Conservation (phyloP, 257 asterid genomes). For the Forsythia viridissima region DNA sequence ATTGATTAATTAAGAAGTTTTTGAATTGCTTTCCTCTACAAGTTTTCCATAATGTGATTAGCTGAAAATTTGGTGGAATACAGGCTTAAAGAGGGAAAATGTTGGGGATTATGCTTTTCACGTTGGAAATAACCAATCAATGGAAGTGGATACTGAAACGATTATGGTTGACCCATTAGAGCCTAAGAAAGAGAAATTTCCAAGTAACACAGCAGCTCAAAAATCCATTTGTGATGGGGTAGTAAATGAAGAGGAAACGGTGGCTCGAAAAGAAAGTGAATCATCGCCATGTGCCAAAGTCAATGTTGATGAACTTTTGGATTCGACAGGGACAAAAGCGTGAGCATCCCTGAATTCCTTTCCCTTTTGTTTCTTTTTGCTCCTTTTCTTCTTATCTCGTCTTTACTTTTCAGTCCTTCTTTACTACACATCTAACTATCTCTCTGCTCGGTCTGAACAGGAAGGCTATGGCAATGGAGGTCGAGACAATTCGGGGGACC, state of each 20-base stretch:
- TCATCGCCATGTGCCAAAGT: constrained; percentile 51
- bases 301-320: constrained; percentile 50
- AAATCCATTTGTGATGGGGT: constrained; percentile 36
- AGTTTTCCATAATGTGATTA: constrained; percentile 11
- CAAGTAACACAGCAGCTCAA: constrained; percentile 35
- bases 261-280: constrained; percentile 48
- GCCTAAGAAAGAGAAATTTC: constrained; percentile 34
- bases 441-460: constrained; percentile 40
- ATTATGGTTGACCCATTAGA: constrained; percentile 35
- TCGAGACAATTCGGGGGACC: constrained; percentile 37
- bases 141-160: constrained; percentile 30
- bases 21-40: constrained; percentile 9
- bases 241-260: constrained; percentile 41
- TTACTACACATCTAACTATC: constrained; percentile 13
- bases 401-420: background rate
- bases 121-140: constrained; percentile 36
- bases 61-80: constrained; percentile 43
- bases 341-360: constrained; percentile 46
- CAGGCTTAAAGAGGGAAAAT: constrained; percentile 41
- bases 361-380: constrained; percentile 16
- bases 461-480: constrained; percentile 33
- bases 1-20: constrained; percentile 7
- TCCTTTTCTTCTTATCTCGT: background rate
- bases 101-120: constrained; percentile 36
- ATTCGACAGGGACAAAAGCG: constrained; percentile 54